Conservation (phyloP, 2,329 filamentous ascomycete species). For the Pleoardoris graminearum region DNA sequence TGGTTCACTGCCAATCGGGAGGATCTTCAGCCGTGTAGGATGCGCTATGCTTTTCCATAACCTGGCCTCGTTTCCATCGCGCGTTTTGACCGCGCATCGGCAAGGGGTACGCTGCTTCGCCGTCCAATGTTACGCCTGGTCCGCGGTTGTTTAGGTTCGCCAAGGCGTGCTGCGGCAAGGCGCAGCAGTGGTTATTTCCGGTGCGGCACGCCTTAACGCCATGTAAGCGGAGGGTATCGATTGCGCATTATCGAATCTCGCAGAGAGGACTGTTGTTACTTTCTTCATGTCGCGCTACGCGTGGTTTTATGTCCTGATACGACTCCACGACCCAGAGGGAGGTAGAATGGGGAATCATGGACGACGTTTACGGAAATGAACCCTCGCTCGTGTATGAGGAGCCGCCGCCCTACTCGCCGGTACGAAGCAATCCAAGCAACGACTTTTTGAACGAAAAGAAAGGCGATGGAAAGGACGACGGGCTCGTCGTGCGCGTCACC, state of each 20-base stretch:
- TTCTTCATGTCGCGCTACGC: not conserved
- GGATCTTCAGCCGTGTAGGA: too few relatives aligned
- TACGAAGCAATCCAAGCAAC: not conserved
- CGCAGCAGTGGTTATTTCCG: conserved; percentile 1
- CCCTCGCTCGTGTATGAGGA: not conserved
- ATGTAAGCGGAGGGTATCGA: too few relatives aligned
- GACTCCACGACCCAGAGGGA: not conserved
- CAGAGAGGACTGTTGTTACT: not conserved
- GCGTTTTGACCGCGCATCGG: conserved; percentile 1
- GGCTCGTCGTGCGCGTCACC: not conserved
- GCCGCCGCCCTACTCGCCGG: conserved; percentile 3
- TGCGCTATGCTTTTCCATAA: too few relatives aligned
- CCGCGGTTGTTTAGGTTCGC: not conserved
- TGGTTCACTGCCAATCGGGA: too few relatives aligned
- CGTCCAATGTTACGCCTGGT: not conserved
- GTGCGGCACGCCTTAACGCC: conserved; percentile 1
- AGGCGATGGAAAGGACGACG: not conserved
- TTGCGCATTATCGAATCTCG: too few relatives aligned
- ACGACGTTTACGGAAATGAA: not conserved
- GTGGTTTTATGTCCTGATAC: not conserved
- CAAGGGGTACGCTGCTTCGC: not conserved
- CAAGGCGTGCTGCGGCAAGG: not conserved
- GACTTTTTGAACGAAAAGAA: not conserved
- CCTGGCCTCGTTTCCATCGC: too few relatives aligned
- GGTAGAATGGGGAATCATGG: not conserved